phyloP scores from a whole-genome alignment of 2,329 filamentous ascomycete genomes.

The Colletotrichum acutatum region DNA sequence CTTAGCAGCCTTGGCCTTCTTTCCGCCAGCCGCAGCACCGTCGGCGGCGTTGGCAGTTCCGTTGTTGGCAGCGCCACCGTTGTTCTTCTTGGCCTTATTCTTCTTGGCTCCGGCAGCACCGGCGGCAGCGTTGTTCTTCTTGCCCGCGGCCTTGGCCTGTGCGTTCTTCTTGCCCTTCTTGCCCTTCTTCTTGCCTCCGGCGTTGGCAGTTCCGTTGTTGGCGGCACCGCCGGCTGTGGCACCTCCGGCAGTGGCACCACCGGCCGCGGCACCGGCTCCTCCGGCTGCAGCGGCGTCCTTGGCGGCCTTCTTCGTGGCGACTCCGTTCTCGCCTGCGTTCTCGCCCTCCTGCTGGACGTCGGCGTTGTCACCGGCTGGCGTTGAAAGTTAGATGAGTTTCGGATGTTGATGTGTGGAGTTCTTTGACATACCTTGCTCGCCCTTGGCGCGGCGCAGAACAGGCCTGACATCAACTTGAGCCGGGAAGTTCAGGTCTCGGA shows the following conservation, averaged over 20 bases:
- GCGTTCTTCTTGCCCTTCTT: background rate
- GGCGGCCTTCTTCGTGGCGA: background rate
- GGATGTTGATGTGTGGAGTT: too few species aligned
- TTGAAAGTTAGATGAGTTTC: background rate
- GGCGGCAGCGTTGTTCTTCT: slow-evolving; percentile 1
- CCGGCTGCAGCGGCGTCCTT: background rate
- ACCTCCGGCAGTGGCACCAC: background rate
- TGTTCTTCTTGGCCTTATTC: slow-evolving; percentile 2
- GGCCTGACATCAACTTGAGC: slow-evolving; percentile 7
- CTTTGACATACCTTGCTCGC: background rate
- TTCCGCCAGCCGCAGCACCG: background rate
- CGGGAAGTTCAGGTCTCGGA: slow-evolving; percentile 13
- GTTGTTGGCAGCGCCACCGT: slow-evolving; percentile 26
- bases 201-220: slow-evolving; percentile 20
- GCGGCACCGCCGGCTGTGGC: background rate
- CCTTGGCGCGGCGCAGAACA: slow-evolving; percentile 23
- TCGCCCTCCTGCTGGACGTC: background rate
- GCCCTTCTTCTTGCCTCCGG: slow-evolving; percentile 2
- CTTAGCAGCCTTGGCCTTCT: slow-evolving; percentile 11
- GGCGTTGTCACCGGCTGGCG: background rate
- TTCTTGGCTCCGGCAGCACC: slow-evolving; percentile 9
- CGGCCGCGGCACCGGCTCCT: background rate
- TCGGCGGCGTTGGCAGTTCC: slow-evolving; percentile 22
- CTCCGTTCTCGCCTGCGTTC: background rate
- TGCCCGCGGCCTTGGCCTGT: slow-evolving; percentile 6